Evolutionary conservation across 805 yeast genomes (phyloP).

Genomic region (Phaffomyces opuntiae): DNA sequence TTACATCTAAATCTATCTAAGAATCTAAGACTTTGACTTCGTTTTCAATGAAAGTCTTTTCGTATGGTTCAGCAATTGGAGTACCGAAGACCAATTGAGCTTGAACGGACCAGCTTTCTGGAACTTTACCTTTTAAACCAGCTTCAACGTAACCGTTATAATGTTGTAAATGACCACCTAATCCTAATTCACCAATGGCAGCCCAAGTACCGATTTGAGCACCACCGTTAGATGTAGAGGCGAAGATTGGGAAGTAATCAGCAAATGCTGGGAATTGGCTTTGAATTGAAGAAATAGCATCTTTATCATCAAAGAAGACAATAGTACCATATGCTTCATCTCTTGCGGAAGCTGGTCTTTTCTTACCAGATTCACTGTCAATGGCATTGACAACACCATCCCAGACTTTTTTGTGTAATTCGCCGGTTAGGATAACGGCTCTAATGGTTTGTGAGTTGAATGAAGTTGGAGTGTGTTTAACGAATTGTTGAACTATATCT

Average conservation of each 20-base stretch:
- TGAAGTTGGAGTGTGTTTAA: conserved; percentile 43
- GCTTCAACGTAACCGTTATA: conserved; percentile 39
- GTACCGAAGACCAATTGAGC: conserved; percentile 47
- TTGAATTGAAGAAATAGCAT: conserved; percentile 33
- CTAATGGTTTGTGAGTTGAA: conserved; percentile 47
- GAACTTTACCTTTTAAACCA: conserved; percentile 34
- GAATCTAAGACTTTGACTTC: conserved; percentile 30
- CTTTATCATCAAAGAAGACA: conserved; percentile 40
- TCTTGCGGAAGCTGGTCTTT: conserved; percentile 35
- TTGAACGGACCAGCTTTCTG: conserved; percentile 37
- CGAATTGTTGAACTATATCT: conserved; percentile 34
- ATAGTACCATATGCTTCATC: conserved; percentile 44
- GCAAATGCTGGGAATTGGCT: conserved; percentile 36
- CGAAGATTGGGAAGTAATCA: conserved; percentile 40
- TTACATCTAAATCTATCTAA: not conserved
- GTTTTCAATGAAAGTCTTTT: conserved; percentile 36
- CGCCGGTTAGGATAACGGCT: conserved; percentile 41
- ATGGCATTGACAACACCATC: conserved; percentile 31
- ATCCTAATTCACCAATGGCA: conserved; percentile 35
- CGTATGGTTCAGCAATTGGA: conserved; percentile 30
- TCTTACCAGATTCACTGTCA: conserved; percentile 31
- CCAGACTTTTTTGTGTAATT: conserved; percentile 40
- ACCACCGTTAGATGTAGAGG: conserved; percentile 41
- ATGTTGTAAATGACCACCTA: conserved; percentile 49
- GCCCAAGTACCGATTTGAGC: conserved; percentile 47